phyloP scores from a whole-genome alignment of 129 eudicot genomes.

The Flaveria trinervia region DNA sequence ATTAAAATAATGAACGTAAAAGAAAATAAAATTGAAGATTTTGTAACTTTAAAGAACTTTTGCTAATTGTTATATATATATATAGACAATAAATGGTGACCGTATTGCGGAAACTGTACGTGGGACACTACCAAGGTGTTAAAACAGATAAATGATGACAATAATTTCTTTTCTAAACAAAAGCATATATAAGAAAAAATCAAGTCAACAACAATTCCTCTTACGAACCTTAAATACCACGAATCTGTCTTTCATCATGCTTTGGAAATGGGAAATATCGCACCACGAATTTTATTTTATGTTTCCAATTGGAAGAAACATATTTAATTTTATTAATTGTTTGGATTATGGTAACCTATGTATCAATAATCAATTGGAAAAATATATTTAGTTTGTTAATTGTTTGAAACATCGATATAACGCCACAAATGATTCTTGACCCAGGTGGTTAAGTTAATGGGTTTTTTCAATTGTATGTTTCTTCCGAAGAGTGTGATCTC shows the following conservation, averaged over 20 bases:
- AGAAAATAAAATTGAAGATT: too few species aligned
- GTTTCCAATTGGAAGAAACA: not conserved
- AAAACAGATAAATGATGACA: not conserved
- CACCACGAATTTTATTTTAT: not conserved
- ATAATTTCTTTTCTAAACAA: not conserved
- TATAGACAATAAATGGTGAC: not conserved
- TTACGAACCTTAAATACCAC: not conserved
- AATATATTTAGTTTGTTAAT: not conserved
- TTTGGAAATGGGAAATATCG: not conserved
- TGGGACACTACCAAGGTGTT: not conserved
- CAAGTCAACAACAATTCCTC: not conserved
- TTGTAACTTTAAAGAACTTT: too few species aligned
- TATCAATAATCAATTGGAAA: not conserved
- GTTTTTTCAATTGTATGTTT: too few species aligned
- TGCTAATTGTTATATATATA: not conserved
- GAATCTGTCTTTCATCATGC: not conserved
- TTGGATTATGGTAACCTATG: not conserved
- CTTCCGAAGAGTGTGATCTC: too few species aligned
- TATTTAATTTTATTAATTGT: not conserved
- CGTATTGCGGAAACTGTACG: not conserved
- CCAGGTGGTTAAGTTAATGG: too few species aligned
- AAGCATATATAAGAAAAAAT: constrained; percentile 3
- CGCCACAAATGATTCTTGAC: not conserved
- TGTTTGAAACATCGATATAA: not conserved
- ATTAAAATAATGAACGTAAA: too few species aligned